Evolutionary conservation across 2,329 filamentous ascomycete genomes (phyloP).

Genomic region (Paraphaeosphaeria sporulosa): DNA sequence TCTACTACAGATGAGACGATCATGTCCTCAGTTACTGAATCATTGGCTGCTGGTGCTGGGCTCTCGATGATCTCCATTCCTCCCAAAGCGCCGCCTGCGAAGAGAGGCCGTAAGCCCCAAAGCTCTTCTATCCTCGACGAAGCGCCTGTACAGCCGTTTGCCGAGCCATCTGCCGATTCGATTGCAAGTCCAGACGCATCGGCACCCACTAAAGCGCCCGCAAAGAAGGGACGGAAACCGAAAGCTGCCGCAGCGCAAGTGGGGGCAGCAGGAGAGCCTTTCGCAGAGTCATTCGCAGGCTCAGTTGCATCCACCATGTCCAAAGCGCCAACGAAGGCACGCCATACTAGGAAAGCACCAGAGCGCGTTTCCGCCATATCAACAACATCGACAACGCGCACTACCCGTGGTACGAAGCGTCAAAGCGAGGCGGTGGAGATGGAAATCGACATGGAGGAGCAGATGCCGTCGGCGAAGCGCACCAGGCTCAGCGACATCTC

Average conservation of each 20-base stretch:
- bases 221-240: conserved; percentile 8
- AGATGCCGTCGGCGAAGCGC: conserved; percentile 13
- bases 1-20: conserved; percentile 11
- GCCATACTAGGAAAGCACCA: conserved; percentile 9
- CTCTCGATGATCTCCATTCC: conserved; percentile 7
- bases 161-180: conserved; percentile 10
- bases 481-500: conserved; percentile 19
- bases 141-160: not conserved
- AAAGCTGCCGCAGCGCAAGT: conserved; percentile 1
- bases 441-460: conserved; percentile 4
- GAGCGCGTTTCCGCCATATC: conserved; percentile 16
- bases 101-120: conserved; percentile 13
- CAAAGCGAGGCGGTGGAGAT: conserved; percentile 27
- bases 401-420: conserved; percentile 28
- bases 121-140: conserved; percentile 9
- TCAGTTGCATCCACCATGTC: conserved; percentile 10
- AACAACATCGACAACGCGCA: conserved; percentile 16
- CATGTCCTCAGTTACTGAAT: conserved; percentile 12
- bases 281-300: conserved; percentile 2
- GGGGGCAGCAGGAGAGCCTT: not conserved
- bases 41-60: not conserved
- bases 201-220: conserved; percentile 7
- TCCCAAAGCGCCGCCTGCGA: conserved; percentile 11
- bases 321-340: conserved; percentile 9
- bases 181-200: not conserved